These are phyloP conservation scores for Jackrogersella minutella DNA, from an alignment of 495 filamentous ascomycete species.

Conservation along the genomic window DNA sequence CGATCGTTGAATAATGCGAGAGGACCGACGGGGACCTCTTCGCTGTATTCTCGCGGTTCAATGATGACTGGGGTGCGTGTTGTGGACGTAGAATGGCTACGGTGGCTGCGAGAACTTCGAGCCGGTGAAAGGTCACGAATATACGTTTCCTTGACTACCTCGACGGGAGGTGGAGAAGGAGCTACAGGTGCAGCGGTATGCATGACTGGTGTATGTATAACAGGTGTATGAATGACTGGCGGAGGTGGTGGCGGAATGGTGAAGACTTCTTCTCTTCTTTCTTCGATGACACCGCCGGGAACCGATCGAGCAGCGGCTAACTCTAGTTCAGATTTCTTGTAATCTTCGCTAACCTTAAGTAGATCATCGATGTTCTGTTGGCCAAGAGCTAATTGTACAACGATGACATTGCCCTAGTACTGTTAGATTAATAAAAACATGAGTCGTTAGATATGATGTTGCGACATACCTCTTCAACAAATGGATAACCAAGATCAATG, in stretches of 20 bases:
- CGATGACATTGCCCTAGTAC: constrained; percentile 74
- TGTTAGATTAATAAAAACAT: constrained; percentile 41
- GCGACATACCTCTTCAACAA: constrained; percentile 76
- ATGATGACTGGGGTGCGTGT: constrained; percentile 42
- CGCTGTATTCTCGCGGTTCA: constrained; percentile 54
- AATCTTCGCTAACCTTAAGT: constrained; percentile 79
- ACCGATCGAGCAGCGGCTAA: constrained; percentile 48
- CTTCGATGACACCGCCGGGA: constrained; percentile 49
- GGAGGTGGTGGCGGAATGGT: constrained; percentile 41
- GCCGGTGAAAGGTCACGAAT: constrained; percentile 52
- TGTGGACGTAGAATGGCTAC: constrained; percentile 40
- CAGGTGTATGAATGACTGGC: constrained; percentile 47
- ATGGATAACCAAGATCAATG: constrained; percentile 85
- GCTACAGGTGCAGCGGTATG: constrained; percentile 51
- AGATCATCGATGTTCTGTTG: constrained; percentile 91
- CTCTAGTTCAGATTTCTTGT: constrained; percentile 60
- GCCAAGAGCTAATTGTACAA: constrained; percentile 81
- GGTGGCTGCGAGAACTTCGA: constrained; percentile 43
- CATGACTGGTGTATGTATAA: constrained; percentile 46
- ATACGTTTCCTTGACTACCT: constrained; percentile 52
- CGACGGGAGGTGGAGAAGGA: constrained; percentile 49
- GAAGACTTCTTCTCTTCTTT: constrained; percentile 46
- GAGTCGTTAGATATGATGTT: background rate
- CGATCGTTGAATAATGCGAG: constrained; percentile 62
- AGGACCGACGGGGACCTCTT: constrained; percentile 58